Conservation (phyloP, 2,329 filamentous ascomycete species). For the Penicillium olsonii region DNA sequence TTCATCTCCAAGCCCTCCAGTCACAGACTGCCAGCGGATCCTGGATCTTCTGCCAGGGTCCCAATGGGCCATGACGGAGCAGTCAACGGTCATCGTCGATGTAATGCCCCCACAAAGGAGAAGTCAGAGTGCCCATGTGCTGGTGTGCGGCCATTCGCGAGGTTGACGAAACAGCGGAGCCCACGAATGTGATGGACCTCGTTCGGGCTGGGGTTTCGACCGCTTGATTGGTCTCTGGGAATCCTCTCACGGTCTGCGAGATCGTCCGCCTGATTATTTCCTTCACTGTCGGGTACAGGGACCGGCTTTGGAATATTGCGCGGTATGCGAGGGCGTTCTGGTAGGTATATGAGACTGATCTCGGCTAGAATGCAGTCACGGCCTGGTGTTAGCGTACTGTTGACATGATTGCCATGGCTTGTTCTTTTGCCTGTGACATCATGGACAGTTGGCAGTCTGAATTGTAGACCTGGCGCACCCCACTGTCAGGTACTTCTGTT, state of each 20-base stretch:
- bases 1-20: slow-evolving; percentile 15
- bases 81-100: slow-evolving; percentile 17
- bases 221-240: background rate
- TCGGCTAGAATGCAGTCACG: slow-evolving; percentile 31
- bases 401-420: too few relatives aligned
- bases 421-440: background rate
- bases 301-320: slow-evolving; percentile 36
- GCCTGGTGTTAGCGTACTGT: too few relatives aligned
- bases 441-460: too few relatives aligned
- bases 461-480: background rate
- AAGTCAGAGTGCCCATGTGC: slow-evolving; percentile 24
- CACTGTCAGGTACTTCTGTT: background rate
- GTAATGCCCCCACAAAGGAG: slow-evolving; percentile 10
- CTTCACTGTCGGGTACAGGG: slow-evolving; percentile 24
- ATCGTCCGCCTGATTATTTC: slow-evolving; percentile 12
- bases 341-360: slow-evolving; percentile 44
- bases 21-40: slow-evolving; percentile 28
- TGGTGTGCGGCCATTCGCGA: slow-evolving; percentile 18
- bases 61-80: too few relatives aligned
- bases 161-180: slow-evolving; percentile 51
- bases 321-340: too few relatives aligned
- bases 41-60: slow-evolving; percentile 24
- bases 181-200: slow-evolving; percentile 63
- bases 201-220: slow-evolving; percentile 45
- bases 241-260: slow-evolving; percentile 9